phyloP scores from a whole-genome alignment of 78 protist genomes.

The Cavenderia fasciculata region DNA sequence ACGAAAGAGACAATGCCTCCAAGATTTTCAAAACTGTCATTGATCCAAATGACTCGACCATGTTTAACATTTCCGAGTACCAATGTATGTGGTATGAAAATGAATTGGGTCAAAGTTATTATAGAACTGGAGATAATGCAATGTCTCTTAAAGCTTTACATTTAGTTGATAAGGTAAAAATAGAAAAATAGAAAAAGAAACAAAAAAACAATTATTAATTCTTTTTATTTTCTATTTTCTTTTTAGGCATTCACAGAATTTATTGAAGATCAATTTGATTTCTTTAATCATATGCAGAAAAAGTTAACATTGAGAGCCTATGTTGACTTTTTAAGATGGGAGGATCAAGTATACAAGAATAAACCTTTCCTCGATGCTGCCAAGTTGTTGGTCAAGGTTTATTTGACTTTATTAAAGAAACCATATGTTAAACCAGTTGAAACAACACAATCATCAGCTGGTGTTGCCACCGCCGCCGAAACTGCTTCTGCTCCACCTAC shows the following conservation, averaged over 20 bases:
- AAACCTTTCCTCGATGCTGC: conserved; percentile 32
- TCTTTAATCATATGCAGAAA: conserved; percentile 94
- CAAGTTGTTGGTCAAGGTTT: not conserved
- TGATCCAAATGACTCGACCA: conserved; percentile 13
- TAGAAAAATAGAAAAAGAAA: not conserved
- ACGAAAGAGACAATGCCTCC: conserved; percentile 68
- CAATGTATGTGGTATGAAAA: conserved; percentile 92
- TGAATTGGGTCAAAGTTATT: conserved; percentile 42
- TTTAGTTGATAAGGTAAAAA: conserved; percentile 77
- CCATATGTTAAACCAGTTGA: not conserved
- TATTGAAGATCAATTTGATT: conserved; percentile 96
- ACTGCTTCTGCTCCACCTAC: no score
- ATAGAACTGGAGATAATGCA: conserved; percentile 50
- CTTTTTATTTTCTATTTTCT: not conserved
- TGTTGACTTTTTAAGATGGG: conserved; percentile 77
- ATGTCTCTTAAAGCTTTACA: conserved; percentile 83
- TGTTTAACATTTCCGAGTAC: conserved; percentile 79
- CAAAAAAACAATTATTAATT: not conserved
- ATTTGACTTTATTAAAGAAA: not conserved
- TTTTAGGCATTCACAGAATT: conserved; percentile 88
- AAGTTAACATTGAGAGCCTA: conserved; percentile 94
- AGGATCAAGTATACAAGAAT: conserved; percentile 33
- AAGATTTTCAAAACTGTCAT: conserved; percentile 77
- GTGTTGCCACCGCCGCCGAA: not conserved
- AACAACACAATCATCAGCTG: not conserved